Base-by-base conservation (phyloP, 73 alveolate species). In the Urostyla sp. region DNA sequence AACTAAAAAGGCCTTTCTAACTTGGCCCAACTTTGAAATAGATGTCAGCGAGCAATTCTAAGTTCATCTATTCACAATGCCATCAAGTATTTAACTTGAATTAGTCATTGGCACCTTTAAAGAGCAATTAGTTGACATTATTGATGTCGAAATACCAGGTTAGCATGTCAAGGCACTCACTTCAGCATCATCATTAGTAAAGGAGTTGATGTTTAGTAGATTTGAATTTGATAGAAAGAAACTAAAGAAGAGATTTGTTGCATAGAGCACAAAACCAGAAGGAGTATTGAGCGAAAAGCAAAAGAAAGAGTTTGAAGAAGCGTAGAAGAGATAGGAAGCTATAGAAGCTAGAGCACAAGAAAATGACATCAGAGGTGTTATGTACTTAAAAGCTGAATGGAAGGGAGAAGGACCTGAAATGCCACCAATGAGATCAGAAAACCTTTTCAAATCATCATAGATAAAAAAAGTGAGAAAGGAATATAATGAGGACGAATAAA, bases 131-230 rank as follows among this genome's bases (percentile, higher is more conserved):
- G 89, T 91, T 24, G 96, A 89, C 88, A 91, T 58, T 45, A 79
- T 92, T 54, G 96, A 94, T 55, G 95, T 97, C 28, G 99, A 97
- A 72, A 94, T 97, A 0, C 99, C 99, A 51, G 99, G 99, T 4
- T 86, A 88, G 54, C 90, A 94, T 46, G 93, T 96, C 45, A 87
- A 89, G 80, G 94, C 99, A 0, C 92, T 97, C 13, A 95, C 99
- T 0, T 87, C 97, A 45, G 91, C 99, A 20, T 87, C 97, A 16
- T 77, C 92, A 20, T 72, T 97, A 34, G 88, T 85, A 59, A 96
- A 91, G 78, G 98, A 94, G 63, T 79, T 95, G 18, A 79, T 74
- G 21, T 96, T 94, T 49, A 48, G 67, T 32, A 74, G 55, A 28
- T 51, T 51, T 16, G 11, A 26, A 1, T 63, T 8, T 63, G 79